Percentiles rank a stretch among this genome's conserved stretches.
These are phyloP conservation scores for Tulasnella sp. DNA, from an alignment of 768 basidiomycete species.

Conservation along the genomic window DNA sequence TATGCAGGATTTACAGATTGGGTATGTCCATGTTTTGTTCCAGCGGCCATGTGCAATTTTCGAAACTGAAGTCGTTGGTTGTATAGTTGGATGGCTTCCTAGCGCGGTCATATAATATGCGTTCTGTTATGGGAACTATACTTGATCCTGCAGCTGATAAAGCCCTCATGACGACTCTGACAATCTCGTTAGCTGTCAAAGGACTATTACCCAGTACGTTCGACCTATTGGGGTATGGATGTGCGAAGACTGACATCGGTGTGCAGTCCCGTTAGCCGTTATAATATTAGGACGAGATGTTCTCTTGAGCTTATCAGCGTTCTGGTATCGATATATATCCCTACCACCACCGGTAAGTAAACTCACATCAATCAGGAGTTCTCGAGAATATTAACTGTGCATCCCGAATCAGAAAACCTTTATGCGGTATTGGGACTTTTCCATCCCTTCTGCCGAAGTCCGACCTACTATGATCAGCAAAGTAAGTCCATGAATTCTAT, in stretches of 20 bases:
- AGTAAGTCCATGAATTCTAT: conserved; percentile 28
- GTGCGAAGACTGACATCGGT: neutral
- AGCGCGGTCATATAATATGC: conserved; percentile 76
- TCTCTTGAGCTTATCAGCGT: conserved; percentile 71
- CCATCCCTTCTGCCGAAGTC: conserved; percentile 89
- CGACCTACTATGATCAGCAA: conserved; percentile 90
- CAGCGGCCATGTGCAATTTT: neutral
- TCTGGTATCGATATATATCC: conserved; percentile 86
- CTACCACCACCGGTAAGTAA: conserved; percentile 68
- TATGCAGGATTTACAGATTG: conserved; percentile 89
- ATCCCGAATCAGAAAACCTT: conserved; percentile 87
- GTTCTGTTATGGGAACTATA: conserved; percentile 85
- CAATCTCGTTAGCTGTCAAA: conserved; percentile 70
- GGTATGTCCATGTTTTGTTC: conserved; percentile 32
- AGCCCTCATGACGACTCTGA: conserved; percentile 84
- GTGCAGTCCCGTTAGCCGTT: conserved; percentile 65
- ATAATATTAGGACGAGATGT: conserved; percentile 86
- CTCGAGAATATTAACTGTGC: conserved; percentile 3
- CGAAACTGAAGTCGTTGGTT: neutral
- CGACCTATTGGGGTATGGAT: neutral
- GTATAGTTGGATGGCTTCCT: conserved; percentile 79
- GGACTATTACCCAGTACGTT: conserved; percentile 62
- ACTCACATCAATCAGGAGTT: neutral
- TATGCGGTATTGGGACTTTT: conserved; percentile 88
- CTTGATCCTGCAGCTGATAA: conserved; percentile 98